A percentile compares a stretch with the other conserved stretches of the same genome.
phyloP scores from a whole-genome alignment of 108 stramenopile species.

The Pseudonitzschia delicatissima region DNA sequence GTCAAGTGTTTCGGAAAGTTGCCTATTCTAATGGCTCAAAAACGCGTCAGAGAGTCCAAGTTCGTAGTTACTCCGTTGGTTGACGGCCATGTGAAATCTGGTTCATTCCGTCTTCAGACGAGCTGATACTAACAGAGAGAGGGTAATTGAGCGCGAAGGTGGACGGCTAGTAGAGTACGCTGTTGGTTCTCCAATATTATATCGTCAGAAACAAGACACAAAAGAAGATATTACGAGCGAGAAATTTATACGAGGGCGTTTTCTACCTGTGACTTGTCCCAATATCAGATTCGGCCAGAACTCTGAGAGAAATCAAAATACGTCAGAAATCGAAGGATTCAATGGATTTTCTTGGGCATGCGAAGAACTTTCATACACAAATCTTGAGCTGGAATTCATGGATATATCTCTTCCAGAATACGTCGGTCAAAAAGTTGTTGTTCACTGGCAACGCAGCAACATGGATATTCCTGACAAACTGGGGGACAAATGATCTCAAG shows the following conservation, averaged over 20 bases:
- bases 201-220: background rate
- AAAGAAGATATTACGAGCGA: background rate
- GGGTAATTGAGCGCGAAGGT: background rate
- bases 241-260: background rate
- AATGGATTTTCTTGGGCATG: constrained; percentile 4
- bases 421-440: background rate
- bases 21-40: background rate
- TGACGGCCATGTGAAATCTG: background rate
- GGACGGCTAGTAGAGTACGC: constrained; percentile 4
- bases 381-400: constrained; percentile 5
- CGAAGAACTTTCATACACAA: constrained; percentile 2
- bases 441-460: background rate
- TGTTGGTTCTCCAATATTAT: background rate
- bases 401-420: background rate
- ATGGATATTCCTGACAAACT: background rate
- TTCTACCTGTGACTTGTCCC: background rate
- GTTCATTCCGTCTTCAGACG: constrained; percentile 9
- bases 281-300: background rate
- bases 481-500: background rate
- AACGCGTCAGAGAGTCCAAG: background rate
- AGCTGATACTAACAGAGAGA: background rate
- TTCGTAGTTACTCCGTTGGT: constrained; percentile 4
- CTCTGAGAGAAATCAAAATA: background rate
- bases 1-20: background rate
- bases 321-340: background rate